Conservation (phyloP, 202 grass and related monocot genomes). For the Cymbopogon flexuosus region DNA sequence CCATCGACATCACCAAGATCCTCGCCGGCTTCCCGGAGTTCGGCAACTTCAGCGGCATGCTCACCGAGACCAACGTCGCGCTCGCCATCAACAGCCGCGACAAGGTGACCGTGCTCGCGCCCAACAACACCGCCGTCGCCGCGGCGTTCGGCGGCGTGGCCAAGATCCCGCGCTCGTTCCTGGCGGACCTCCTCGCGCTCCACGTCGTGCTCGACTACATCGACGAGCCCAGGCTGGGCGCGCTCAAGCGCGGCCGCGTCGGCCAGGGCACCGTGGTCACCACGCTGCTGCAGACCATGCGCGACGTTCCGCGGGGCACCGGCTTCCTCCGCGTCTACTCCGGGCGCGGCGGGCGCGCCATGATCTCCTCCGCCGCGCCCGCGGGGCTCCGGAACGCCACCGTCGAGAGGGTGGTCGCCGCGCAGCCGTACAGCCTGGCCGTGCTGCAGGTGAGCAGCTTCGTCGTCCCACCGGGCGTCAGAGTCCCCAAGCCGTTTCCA, state of each 20-base stretch:
- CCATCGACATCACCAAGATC: slow-evolving; percentile 37
- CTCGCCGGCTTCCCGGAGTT: slow-evolving; percentile 39
- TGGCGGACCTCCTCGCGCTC: slow-evolving; percentile 32
- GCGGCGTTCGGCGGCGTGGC: neutral
- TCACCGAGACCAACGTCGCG: slow-evolving; percentile 29
- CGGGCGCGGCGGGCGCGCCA: slow-evolving; percentile 7
- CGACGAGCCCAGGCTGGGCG: slow-evolving; percentile 28
- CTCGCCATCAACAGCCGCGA: slow-evolving; percentile 29
- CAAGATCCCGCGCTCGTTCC: neutral
- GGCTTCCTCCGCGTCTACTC: slow-evolving; percentile 41
- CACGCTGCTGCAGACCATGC: slow-evolving; percentile 42
- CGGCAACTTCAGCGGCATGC: slow-evolving; percentile 30
- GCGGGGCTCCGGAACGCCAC: neutral
- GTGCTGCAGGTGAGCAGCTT: slow-evolving; percentile 45
- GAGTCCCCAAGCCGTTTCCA: neutral
- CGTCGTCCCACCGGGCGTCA: slow-evolving; percentile 29
- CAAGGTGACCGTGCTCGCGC: slow-evolving; percentile 41
- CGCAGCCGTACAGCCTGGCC: slow-evolving; percentile 31
- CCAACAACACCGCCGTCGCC: slow-evolving; percentile 38
- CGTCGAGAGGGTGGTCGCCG: slow-evolving; percentile 18
- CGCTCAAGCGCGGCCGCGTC: neutral
- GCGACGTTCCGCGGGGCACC: neutral
- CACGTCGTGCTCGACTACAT: slow-evolving; percentile 52
- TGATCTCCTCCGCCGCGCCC: slow-evolving; percentile 32
- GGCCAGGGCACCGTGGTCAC: slow-evolving; percentile 31